Percentiles rank a stretch among this genome's conserved stretches.
These are phyloP conservation scores for Singerocomus inundabilis DNA, from an alignment of 1,284 basidiomycete species.

Conservation along the genomic window DNA sequence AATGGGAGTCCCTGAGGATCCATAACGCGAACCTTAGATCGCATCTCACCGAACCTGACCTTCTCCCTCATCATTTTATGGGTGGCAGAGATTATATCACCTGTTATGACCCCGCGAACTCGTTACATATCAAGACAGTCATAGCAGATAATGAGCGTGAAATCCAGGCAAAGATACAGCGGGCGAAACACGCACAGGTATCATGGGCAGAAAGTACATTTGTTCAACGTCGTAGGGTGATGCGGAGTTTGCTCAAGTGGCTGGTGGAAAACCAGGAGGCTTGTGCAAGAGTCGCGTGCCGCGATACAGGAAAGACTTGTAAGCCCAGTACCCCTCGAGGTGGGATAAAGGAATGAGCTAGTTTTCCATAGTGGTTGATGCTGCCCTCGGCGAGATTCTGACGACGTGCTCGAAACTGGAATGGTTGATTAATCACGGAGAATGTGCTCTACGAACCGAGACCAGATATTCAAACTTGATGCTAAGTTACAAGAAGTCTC, in stretches of 20 bases:
- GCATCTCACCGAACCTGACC: constrained; percentile 55
- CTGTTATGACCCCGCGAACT: constrained; percentile 89
- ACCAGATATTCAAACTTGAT: constrained; percentile 72
- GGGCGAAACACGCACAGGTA: constrained; percentile 67
- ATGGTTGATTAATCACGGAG: constrained; percentile 83
- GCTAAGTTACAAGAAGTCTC: constrained; percentile 80
- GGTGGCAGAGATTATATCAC: constrained; percentile 71
- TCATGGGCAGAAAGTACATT: constrained; percentile 75
- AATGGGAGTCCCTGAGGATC: constrained; percentile 56
- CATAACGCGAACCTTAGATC: constrained; percentile 58
- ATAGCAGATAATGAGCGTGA: constrained; percentile 66
- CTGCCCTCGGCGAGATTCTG: constrained; percentile 85
- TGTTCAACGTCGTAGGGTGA: constrained; percentile 72
- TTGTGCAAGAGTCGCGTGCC: constrained; percentile 86
- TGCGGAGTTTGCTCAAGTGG: constrained; percentile 89
- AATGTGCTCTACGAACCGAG: constrained; percentile 70
- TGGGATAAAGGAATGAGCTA: not conserved
- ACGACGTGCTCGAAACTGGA: constrained; percentile 89
- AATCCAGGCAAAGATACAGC: constrained; percentile 68
- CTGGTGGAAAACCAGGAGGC: constrained; percentile 83
- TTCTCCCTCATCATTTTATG: constrained; percentile 51
- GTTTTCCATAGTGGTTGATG: constrained; percentile 70
- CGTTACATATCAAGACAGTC: constrained; percentile 69
- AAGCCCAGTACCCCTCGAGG: constrained; percentile 33
- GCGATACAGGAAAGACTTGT: constrained; percentile 97